These are phyloP conservation scores for Macrophomina phaseolina DNA, from an alignment of 2,329 filamentous ascomycete species.

Conservation along the genomic window DNA sequence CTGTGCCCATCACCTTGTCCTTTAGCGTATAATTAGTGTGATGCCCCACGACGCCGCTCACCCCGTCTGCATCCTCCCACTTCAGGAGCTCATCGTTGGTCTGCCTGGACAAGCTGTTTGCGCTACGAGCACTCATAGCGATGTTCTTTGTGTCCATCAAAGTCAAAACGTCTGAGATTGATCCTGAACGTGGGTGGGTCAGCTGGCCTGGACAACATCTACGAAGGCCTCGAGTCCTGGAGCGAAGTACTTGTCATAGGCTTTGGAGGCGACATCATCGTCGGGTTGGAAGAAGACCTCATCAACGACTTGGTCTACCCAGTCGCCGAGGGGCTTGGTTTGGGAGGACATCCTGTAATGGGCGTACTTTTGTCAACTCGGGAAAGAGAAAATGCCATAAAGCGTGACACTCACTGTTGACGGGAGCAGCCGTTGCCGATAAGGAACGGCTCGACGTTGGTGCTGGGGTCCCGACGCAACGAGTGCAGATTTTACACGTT, in stretches of 20 bases:
- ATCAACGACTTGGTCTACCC: constrained; percentile 25
- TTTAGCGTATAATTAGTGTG: constrained; percentile 19
- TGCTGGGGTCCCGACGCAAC: not conserved
- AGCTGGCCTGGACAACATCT: not conserved
- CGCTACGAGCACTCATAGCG: not conserved
- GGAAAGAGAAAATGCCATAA: not conserved
- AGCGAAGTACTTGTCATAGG: constrained; percentile 18
- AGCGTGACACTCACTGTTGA: not conserved
- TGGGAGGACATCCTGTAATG: constrained; percentile 25
- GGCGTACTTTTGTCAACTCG: not conserved
- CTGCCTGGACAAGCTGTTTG: constrained; percentile 1
- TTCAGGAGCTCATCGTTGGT: constrained; percentile 9
- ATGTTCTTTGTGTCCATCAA: constrained; percentile 27
- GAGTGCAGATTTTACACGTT: not conserved
- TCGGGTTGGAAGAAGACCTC: constrained; percentile 25
- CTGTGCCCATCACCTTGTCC: constrained; percentile 26
- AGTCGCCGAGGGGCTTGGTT: constrained; percentile 25
- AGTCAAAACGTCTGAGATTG: constrained; percentile 28
- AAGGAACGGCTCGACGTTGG: not conserved
- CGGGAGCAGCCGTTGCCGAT: too few species aligned
- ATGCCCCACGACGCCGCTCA: constrained; percentile 21
- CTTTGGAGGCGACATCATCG: constrained; percentile 1
- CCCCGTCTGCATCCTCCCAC: constrained; percentile 27
- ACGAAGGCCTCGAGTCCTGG: not conserved
- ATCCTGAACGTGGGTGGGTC: constrained; percentile 1